Evolutionary conservation across 768 basidiomycete species (phyloP).

Genomic region (Chalciporus sphaerocephalus): DNA sequence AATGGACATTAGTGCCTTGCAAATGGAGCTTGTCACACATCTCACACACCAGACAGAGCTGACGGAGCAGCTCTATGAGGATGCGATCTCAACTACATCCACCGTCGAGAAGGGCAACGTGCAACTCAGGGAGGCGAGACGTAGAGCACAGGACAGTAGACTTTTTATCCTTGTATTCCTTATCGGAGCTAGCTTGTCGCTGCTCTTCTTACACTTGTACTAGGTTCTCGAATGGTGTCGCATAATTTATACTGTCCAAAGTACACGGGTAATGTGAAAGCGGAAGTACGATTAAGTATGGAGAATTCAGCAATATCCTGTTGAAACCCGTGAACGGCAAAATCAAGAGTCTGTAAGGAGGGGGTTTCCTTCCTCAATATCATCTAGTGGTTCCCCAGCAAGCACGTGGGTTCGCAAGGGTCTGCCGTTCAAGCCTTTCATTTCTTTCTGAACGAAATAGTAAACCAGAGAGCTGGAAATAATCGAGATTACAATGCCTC

Average conservation of each 20-base stretch:
- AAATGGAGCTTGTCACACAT: slow-evolving; percentile 87
- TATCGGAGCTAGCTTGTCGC: slow-evolving; percentile 82
- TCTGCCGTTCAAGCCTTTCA: slow-evolving; percentile 48
- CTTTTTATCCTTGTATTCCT: slow-evolving; percentile 90
- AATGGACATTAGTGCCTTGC: slow-evolving; percentile 88
- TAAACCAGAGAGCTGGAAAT: slow-evolving; percentile 68
- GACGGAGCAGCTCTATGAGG: slow-evolving; percentile 91
- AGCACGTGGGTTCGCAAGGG: slow-evolving; percentile 48
- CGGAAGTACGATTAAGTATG: no score
- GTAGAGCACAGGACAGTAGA: slow-evolving; percentile 81
- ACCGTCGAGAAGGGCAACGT: slow-evolving; percentile 87
- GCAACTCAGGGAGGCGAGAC: slow-evolving; percentile 84
- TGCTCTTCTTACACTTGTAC: slow-evolving; percentile 93
- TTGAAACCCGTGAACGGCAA: background rate
- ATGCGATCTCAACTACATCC: slow-evolving; percentile 82
- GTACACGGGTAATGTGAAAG: background rate
- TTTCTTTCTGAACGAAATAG: slow-evolving; percentile 56
- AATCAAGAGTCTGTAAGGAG: slow-evolving; percentile 28
- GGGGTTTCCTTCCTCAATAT: slow-evolving; percentile 57
- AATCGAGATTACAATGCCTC: slow-evolving; percentile 54
- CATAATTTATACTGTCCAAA: slow-evolving; percentile 5
- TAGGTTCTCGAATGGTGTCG: slow-evolving; percentile 31
- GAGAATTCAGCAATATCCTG: background rate
- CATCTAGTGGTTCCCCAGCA: slow-evolving; percentile 57
- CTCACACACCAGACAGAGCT: slow-evolving; percentile 86